Evolutionary conservation across 768 basidiomycete species (phyloP).

Genomic region (Naganishia onofrii): DNA sequence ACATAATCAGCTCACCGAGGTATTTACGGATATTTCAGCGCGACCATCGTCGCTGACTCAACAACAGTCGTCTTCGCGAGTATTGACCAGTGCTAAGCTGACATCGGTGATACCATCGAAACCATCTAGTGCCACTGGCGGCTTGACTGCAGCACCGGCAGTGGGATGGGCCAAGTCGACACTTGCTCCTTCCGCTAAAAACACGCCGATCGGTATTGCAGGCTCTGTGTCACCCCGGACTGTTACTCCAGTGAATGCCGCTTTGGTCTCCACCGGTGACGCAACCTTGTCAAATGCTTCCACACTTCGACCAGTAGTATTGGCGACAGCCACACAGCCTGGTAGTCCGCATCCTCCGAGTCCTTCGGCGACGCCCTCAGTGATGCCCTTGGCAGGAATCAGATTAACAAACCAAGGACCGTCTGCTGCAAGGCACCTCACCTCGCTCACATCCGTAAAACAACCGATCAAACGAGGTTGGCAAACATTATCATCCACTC

Average conservation of each 20-base stretch:
- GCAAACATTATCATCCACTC: conserved; percentile 4
- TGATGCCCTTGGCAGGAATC: neutral
- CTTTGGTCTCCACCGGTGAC: too few relatives aligned
- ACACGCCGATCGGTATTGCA: neutral
- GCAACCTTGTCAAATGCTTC: neutral
- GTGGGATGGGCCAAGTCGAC: conserved; percentile 27
- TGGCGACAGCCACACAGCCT: neutral
- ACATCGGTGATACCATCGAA: conserved; percentile 29
- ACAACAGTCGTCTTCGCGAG: conserved; percentile 20
- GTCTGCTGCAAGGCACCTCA: conserved; percentile 7
- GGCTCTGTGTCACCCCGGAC: conserved; percentile 6
- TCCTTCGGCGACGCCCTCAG: neutral
- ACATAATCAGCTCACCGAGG: neutral
- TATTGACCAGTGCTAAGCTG: conserved; percentile 30
- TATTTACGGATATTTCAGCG: conserved; percentile 8
- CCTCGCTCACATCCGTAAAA: conserved; percentile 1
- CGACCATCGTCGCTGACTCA: conserved; percentile 26
- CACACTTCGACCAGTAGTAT: neutral
- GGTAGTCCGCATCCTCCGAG: neutral
- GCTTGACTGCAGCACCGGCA: conserved; percentile 18
- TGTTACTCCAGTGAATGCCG: neutral
- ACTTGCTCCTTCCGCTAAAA: conserved; percentile 16
- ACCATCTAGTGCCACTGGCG: conserved; percentile 20
- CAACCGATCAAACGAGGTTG: conserved; percentile 11
- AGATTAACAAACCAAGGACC: conserved; percentile 19